Conservation (phyloP, 345 rosid genomes). For the Eucalyptus sp. region DNA sequence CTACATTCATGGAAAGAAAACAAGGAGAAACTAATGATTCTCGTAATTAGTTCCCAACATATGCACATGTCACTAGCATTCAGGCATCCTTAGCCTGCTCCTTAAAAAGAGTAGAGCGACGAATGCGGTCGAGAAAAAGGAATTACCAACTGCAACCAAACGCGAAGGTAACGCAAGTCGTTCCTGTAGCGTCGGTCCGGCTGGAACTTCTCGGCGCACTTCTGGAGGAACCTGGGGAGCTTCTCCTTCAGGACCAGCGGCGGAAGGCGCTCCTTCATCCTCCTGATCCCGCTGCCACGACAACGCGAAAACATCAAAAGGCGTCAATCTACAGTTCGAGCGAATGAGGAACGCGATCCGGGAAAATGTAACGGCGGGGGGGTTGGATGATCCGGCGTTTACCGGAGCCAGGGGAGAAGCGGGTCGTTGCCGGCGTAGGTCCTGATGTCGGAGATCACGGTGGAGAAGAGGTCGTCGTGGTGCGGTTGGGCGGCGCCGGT, state of each 20-base stretch:
- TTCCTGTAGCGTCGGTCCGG: conserved; percentile 65
- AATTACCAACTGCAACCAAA: conserved; percentile 82
- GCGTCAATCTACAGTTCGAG: neutral
- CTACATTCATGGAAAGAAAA: neutral
- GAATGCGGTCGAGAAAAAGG: neutral
- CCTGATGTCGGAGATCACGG: conserved; percentile 67
- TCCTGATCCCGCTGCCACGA: conserved; percentile 40
- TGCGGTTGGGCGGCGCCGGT: conserved; percentile 1
- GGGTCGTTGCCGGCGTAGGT: conserved; percentile 75
- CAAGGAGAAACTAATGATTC: neutral
- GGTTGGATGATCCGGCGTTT: neutral
- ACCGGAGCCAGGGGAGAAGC: conserved; percentile 94
- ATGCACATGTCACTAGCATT: neutral
- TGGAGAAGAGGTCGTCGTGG: conserved; percentile 40
- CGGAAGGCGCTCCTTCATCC: conserved; percentile 54
- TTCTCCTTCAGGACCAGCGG: conserved; percentile 43
- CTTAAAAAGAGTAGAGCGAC: neutral
- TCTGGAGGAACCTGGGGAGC: conserved; percentile 85
- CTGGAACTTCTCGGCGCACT: conserved; percentile 62
- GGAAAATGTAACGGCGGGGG: neutral
- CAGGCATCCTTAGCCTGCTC: neutral
- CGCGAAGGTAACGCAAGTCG: conserved; percentile 77
- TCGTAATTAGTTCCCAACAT: neutral
- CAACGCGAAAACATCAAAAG: neutral
- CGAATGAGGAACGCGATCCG: neutral